phyloP scores from a whole-genome alignment of 768 basidiomycete species.

The Myochromella boudieri region DNA sequence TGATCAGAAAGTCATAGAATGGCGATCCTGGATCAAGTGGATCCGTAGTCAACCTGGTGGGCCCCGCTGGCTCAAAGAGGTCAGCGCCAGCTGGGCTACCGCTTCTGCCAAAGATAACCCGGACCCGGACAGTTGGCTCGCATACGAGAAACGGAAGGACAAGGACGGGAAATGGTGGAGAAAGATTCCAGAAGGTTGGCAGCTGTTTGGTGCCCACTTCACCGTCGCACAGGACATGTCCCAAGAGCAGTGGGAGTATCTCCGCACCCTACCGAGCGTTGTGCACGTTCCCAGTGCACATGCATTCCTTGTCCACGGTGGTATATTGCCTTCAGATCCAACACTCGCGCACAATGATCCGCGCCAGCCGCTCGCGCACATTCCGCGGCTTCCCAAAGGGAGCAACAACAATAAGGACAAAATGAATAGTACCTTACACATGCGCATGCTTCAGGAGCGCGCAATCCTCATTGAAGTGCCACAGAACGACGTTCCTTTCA shows the following conservation, averaged over 20 bases:
- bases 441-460: constrained; percentile 62
- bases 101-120: constrained; percentile 33
- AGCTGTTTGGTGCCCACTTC: constrained; percentile 77
- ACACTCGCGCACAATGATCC: constrained; percentile 43
- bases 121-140: constrained; percentile 44
- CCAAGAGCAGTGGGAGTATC: constrained; percentile 64
- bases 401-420: too few relatives aligned
- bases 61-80: constrained; percentile 51
- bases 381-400: constrained; percentile 38
- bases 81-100: constrained; percentile 45
- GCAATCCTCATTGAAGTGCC: constrained; percentile 66
- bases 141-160: constrained; percentile 26
- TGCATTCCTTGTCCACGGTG: constrained; percentile 79
- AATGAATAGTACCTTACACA: constrained; percentile 14
- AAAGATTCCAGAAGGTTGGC: constrained; percentile 67
- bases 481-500: constrained; percentile 80
- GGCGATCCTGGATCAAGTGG: constrained; percentile 88
- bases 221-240: constrained; percentile 68
- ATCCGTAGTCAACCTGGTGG: constrained; percentile 49
- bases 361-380: constrained; percentile 70
- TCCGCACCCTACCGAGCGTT: constrained; percentile 69
- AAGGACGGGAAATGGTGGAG: constrained; percentile 41
- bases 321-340: constrained; percentile 75
- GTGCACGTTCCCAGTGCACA: constrained; percentile 78
- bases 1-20: constrained; percentile 89